Evolutionary conservation across 768 basidiomycete species (phyloP).

Genomic region (Sutorius australiensis): DNA sequence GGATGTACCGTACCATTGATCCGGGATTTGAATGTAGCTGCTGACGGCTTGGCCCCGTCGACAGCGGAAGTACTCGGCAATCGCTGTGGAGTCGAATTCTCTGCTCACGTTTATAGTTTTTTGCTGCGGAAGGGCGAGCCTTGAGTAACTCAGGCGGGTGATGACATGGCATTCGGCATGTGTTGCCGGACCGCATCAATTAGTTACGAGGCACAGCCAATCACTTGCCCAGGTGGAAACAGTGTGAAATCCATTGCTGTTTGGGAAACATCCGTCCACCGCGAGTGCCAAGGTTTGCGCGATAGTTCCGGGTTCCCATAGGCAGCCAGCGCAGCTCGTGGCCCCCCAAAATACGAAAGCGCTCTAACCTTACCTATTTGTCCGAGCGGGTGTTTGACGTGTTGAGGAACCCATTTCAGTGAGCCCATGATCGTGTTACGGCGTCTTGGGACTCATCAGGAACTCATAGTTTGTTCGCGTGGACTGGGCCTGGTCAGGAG

Average conservation of each 20-base stretch:
- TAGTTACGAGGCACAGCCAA: slow-evolving; percentile 31
- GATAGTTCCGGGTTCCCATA: slow-evolving; percentile 12
- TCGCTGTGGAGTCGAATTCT: slow-evolving; percentile 6
- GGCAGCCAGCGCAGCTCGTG: slow-evolving; percentile 7
- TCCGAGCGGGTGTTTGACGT: slow-evolving; percentile 13
- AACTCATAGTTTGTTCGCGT: slow-evolving; percentile 8
- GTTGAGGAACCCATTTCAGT: slow-evolving; percentile 10
- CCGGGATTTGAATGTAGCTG: slow-evolving; percentile 26
- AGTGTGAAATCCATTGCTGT: slow-evolving; percentile 29
- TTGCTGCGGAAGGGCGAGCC: slow-evolving; percentile 17
- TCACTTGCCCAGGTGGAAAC: slow-evolving; percentile 9
- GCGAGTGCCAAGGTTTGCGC: slow-evolving; percentile 7
- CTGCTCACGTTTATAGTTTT: slow-evolving; percentile 10
- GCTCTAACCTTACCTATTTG: slow-evolving; percentile 6
- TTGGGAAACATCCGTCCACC: slow-evolving; percentile 17
- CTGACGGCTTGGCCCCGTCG: slow-evolving; percentile 21
- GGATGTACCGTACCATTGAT: slow-evolving; percentile 31
- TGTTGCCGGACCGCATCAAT: slow-evolving; percentile 25
- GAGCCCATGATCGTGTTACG: slow-evolving; percentile 16
- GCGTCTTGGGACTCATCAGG: slow-evolving; percentile 16
- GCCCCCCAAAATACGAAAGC: slow-evolving; percentile 9
- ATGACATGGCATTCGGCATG: slow-evolving; percentile 22
- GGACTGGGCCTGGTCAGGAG: slow-evolving; percentile 5
- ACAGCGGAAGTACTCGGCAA: slow-evolving; percentile 27
- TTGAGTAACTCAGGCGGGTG: slow-evolving; percentile 6